Evolutionary conservation across 805 yeast genomes (phyloP).

Genomic region (Candida jianshihensis): DNA sequence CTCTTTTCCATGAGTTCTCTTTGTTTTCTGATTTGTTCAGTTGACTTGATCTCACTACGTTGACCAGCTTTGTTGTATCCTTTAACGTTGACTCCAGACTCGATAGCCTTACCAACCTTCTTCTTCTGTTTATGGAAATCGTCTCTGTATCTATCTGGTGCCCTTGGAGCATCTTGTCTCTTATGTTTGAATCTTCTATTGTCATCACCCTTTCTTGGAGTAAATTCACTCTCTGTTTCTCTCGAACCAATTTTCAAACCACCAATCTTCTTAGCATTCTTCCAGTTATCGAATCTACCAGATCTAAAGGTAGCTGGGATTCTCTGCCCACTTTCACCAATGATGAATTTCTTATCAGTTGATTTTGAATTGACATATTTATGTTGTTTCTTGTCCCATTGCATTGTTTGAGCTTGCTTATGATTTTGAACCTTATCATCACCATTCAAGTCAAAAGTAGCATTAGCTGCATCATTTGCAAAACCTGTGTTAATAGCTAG

Average conservation of each 20-base stretch:
- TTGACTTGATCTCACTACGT: constrained; percentile 50
- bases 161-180: constrained; percentile 69
- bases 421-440: constrained; percentile 65
- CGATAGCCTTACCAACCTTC: constrained; percentile 74
- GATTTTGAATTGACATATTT: constrained; percentile 79
- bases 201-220: constrained; percentile 24
- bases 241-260: constrained; percentile 48
- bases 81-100: constrained; percentile 64
- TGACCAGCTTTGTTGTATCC: constrained; percentile 38
- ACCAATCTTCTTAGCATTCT: constrained; percentile 54
- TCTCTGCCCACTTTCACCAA: constrained; percentile 90
- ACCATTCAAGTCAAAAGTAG: constrained; percentile 79
- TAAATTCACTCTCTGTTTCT: constrained; percentile 31
- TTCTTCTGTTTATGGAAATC: constrained; percentile 77
- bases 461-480: constrained; percentile 76
- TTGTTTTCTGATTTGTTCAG: constrained; percentile 72
- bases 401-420: constrained; percentile 60
- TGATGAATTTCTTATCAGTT: constrained; percentile 77
- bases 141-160: constrained; percentile 88
- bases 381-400: constrained; percentile 92
- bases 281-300: constrained; percentile 93
- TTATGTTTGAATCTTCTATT: constrained; percentile 65
- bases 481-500: constrained; percentile 52
- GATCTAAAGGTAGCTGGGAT: constrained; percentile 88
- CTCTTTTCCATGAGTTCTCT: constrained; percentile 66